Conservation (phyloP, 176 grass and related monocot species). For the Alopecurus myosuroides region DNA sequence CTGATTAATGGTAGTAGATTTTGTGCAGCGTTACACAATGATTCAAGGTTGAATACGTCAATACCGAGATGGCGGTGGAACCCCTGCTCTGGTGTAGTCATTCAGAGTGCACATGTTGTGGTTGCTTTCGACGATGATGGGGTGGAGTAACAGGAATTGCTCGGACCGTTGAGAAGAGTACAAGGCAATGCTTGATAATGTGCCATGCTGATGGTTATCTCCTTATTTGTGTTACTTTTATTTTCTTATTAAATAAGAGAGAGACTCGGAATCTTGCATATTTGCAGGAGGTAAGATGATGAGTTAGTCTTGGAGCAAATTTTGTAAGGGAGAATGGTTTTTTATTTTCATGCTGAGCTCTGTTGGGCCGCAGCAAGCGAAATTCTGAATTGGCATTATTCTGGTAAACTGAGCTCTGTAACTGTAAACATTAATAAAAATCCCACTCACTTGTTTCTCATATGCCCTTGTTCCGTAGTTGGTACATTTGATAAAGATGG, state of each 20-base stretch:
- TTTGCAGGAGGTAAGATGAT: conserved; percentile 13
- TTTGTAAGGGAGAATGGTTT: neutral
- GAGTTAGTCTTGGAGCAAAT: conserved; percentile 17
- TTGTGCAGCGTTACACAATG: neutral
- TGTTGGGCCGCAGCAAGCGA: neutral
- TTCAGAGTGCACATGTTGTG: no score
- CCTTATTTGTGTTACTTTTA: conserved; percentile 9
- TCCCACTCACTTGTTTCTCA: neutral
- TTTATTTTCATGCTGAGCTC: neutral
- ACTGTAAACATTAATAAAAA: conserved; percentile 17
- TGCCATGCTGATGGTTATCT: neutral
- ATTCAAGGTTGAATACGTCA: neutral
- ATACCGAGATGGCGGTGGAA: neutral
- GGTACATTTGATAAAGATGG: neutral
- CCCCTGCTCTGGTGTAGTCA: neutral
- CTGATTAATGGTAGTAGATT: conserved; percentile 36
- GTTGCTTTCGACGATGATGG: neutral
- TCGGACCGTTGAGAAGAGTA: neutral
- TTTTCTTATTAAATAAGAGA: conserved; percentile 23
- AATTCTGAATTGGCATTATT: conserved; percentile 26
- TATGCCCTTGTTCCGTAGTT: neutral
- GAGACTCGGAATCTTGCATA: neutral
- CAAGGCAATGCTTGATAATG: neutral
- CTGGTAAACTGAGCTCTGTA: conserved; percentile 19
- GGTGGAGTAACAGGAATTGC: neutral